phyloP scores from a whole-genome alignment of 148 eudicot species.

The Linanthus parryae region DNA sequence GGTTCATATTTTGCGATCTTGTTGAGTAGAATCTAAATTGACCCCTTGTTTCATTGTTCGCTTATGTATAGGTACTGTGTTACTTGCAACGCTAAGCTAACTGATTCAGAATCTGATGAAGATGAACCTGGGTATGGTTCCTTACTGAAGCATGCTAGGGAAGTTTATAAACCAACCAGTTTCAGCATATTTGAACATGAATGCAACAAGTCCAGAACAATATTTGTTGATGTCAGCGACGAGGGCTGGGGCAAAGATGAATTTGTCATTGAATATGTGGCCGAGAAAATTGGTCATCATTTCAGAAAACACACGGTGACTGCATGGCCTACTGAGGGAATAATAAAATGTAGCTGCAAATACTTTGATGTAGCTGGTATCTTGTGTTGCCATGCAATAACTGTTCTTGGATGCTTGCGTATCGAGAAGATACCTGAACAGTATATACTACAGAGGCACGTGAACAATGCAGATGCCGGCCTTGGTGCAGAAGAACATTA shows the following conservation, averaged over 20 bases:
- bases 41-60: too few species aligned
- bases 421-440: too few species aligned
- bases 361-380: too few species aligned
- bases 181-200: conserved; percentile 2
- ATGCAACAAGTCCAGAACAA: background rate
- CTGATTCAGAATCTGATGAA: too few species aligned
- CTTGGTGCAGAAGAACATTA: background rate
- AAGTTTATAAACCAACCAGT: too few species aligned
- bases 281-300: background rate
- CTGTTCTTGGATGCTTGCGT: conserved; percentile 1
- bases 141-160: too few species aligned
- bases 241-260: background rate
- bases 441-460: background rate
- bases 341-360: conserved; percentile 7
- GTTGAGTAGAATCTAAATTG: too few species aligned
- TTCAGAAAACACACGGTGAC: conserved; percentile 4
- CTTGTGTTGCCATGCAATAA: conserved; percentile 1
- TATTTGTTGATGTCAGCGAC: background rate
- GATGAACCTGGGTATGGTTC: too few species aligned
- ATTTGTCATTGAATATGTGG: background rate
- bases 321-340: background rate
- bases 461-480: background rate
- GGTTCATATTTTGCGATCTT: too few species aligned
- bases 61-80: too few species aligned
- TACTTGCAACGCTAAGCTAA: too few species aligned